A percentile compares a stretch with the other conserved stretches of the same genome.
These are phyloP conservation scores for Pestalotiopsis sp. DNA, from an alignment of 2,329 filamentous ascomycete genomes.

Conservation along the genomic window DNA sequence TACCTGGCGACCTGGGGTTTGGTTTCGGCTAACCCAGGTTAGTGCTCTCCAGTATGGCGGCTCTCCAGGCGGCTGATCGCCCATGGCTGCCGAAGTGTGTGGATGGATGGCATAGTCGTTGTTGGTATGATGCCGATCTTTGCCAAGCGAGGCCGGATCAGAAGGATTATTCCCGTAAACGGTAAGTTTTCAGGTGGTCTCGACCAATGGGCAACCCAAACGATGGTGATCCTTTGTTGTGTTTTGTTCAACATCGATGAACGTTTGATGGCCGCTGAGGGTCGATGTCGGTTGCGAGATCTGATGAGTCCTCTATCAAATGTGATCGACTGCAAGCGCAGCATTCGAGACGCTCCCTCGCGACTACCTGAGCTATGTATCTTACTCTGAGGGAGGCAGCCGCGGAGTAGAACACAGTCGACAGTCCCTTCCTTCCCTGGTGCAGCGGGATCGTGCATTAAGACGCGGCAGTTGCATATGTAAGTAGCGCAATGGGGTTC, in stretches of 20 bases:
- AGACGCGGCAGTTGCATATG: neutral
- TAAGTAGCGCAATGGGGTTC: neutral
- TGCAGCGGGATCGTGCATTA: constrained; percentile 1
- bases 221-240: neutral
- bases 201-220: neutral
- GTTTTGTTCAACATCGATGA: neutral
- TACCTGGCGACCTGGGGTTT: neutral
- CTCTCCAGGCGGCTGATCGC: constrained; percentile 2
- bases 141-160: neutral
- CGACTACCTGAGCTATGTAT: too few relatives aligned
- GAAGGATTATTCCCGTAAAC: neutral
- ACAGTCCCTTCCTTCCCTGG: neutral
- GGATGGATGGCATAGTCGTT: neutral
- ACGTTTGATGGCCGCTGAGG: neutral
- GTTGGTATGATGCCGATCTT: neutral
- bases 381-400: too few relatives aligned
- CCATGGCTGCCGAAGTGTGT: neutral
- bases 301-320: neutral
- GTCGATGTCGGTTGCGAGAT: neutral
- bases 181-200: neutral
- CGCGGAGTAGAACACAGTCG: neutral
- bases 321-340: neutral
- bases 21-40: neutral
- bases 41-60: neutral
- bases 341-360: neutral